Evolutionary conservation across 2,329 filamentous ascomycete species (phyloP).

Genomic region (Aspergillus aculeatus): DNA sequence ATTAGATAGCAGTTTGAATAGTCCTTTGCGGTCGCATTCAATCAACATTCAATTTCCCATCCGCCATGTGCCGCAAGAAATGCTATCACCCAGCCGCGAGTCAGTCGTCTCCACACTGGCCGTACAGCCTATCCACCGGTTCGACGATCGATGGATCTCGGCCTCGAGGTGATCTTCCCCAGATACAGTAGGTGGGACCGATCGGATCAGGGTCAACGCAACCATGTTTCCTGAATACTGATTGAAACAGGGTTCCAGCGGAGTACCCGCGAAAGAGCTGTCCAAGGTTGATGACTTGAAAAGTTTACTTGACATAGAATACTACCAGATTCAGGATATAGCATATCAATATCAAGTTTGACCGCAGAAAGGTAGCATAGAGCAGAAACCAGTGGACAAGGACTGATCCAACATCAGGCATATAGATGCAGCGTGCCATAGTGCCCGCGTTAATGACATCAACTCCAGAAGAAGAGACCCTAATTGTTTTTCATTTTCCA

Average conservation of each 20-base stretch:
- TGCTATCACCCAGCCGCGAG: neutral
- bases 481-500: no score
- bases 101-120: neutral
- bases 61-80: neutral
- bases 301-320: no score
- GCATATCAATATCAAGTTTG: no score
- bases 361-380: no score
- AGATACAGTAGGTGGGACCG: neutral
- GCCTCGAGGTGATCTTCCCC: neutral
- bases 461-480: no score
- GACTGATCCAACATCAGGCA: no score
- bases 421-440: no score
- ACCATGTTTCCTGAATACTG: neutral
- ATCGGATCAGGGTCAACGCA: neutral
- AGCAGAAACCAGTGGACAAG: no score
- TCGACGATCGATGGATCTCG: neutral
- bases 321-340: no score
- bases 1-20: no score
- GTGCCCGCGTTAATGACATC: no score
- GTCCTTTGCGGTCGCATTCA: neutral
- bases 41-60: neutral
- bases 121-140: neutral
- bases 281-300: neutral
- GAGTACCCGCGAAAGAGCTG: neutral
- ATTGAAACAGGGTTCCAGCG: neutral